A percentile compares a stretch with the other conserved stretches of the same genome.
Conservation (phyloP, 345 rosid species). For the Turritis glabra region DNA sequence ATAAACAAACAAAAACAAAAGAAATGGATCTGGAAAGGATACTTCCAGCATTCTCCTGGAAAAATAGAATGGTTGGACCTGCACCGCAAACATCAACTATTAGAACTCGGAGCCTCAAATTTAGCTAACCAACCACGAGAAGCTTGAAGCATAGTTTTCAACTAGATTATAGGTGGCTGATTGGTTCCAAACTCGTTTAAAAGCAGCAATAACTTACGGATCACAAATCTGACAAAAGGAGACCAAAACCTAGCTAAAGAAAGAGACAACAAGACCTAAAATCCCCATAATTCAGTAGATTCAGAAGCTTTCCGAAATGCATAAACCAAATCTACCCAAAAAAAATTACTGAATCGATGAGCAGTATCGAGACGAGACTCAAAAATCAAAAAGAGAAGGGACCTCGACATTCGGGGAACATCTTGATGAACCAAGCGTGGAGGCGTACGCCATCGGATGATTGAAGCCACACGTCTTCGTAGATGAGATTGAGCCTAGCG, state of each 20-base stretch:
- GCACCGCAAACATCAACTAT: slow-evolving; percentile 42
- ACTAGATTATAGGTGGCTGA: neutral
- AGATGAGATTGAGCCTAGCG: slow-evolving; percentile 69
- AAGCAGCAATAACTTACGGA: neutral
- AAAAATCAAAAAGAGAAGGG: neutral
- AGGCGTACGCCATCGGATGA: slow-evolving; percentile 92
- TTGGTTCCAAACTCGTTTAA: neutral
- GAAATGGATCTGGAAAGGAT: slow-evolving; percentile 52
- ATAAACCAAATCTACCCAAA: slow-evolving; percentile 33
- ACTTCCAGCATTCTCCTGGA: slow-evolving; percentile 99
- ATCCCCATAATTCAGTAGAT: slow-evolving; percentile 6
- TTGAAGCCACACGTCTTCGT: slow-evolving; percentile 95
- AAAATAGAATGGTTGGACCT: slow-evolving; percentile 97
- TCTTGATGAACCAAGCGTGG: slow-evolving; percentile 95
- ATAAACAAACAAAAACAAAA: slow-evolving; percentile 5
- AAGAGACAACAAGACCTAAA: slow-evolving; percentile 17
- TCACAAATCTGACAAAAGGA: slow-evolving; percentile 7
- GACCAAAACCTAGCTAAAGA: slow-evolving; percentile 11
- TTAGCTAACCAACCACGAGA: slow-evolving; percentile 20
- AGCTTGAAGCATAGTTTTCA: neutral
- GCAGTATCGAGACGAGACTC: neutral
- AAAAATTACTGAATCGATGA: neutral
- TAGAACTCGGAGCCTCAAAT: slow-evolving; percentile 1
- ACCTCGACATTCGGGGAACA: slow-evolving; percentile 84
- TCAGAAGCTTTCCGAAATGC: neutral